phyloP scores from a whole-genome alignment of 2,329 filamentous ascomycete genomes.

The Fonsecaea nubica region DNA sequence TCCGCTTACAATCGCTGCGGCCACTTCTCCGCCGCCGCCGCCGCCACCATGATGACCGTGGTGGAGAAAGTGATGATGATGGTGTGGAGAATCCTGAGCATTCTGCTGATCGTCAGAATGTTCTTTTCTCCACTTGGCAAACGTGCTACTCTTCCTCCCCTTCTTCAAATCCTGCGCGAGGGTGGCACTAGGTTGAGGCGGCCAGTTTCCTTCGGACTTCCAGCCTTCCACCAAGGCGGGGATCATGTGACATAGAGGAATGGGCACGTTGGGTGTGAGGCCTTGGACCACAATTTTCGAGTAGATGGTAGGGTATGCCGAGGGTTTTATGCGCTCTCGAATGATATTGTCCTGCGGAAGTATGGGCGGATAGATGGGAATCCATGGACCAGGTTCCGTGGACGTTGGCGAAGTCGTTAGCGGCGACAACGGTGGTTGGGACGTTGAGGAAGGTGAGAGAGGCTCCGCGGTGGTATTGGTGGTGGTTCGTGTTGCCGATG shows the following conservation, averaged over 20 bases:
- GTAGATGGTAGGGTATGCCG: slow-evolving; percentile 82
- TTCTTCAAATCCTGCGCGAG: slow-evolving; percentile 27
- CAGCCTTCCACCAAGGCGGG: slow-evolving; percentile 84
- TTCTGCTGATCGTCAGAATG: slow-evolving; percentile 12
- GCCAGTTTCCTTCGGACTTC: slow-evolving; percentile 95
- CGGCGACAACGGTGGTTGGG: slow-evolving; percentile 51
- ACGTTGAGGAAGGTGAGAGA: slow-evolving; percentile 33
- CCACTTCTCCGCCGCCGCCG: slow-evolving; percentile 1
- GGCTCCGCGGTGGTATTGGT: slow-evolving; percentile 14
- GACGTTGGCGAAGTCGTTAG: slow-evolving; percentile 42
- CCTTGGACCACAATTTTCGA: slow-evolving; percentile 83
- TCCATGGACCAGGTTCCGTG: slow-evolving; percentile 58
- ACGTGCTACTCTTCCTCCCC: slow-evolving; percentile 27
- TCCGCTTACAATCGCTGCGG: slow-evolving; percentile 1
- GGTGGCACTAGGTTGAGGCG: slow-evolving; percentile 58
- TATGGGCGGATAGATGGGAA: slow-evolving; percentile 76
- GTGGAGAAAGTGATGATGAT: slow-evolving; percentile 12
- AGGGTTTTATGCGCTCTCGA: slow-evolving; percentile 75
- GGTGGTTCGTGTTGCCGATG: slow-evolving; percentile 2
- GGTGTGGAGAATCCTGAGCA: not conserved
- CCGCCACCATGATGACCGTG: not conserved
- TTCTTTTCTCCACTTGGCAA: slow-evolving; percentile 33
- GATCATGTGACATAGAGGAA: slow-evolving; percentile 83
- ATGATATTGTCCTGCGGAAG: slow-evolving; percentile 77
- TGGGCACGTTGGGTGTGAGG: slow-evolving; percentile 82